Evolutionary conservation across 257 asterid species (phyloP), one percentile per base, ranked within the genome.

Genomic region (Coffea canephora): DNA sequence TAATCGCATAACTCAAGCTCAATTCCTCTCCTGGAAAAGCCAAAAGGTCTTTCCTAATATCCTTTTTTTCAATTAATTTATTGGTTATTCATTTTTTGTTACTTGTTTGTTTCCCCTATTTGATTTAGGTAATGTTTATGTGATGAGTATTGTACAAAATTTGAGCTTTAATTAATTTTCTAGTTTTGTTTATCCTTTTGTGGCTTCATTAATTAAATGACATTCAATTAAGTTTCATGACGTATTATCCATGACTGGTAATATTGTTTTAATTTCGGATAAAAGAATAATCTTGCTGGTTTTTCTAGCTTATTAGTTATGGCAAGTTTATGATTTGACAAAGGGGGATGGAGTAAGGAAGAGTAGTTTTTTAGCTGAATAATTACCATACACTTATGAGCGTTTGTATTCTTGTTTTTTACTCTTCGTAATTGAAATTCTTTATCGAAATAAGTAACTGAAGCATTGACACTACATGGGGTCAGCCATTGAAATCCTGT

Each of bases 11-110:
- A 88, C 94, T 43, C 79, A 46, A 54, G 82, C 90, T 72, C 94
- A 93, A 82, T 93, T 91, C 78, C 82, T 85, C 76, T 89, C 87
- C 69, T 93, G 96, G 96, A 93, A 93, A 85, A 89, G 87, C 75
- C 92, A 83, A 71, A 93, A 91, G 96, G 95, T 91, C 59, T 75
- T 57, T 50, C 19, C 54, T 27, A 54, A 69, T 39, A 69, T n/a
- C 21, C 13, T 39, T 81, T 18, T 52, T 10, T 4, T 2, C 5
- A 6, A 57, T 61, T 21, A 9, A n/a, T 5, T 34, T 50, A 34
- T 4, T 27, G 25, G 7, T 23, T 39, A 3, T 62, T 55, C 5
- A 69, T 21, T 54, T 65, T 12, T 27, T 23, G 2, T 19, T n/a
- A 39, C 23, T 27, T 15, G 67, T 45, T 66, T 46, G 70, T 19